Evolutionary conservation across 2,329 filamentous ascomycete species (phyloP).

Genomic region (Neofusicoccum sp.): DNA sequence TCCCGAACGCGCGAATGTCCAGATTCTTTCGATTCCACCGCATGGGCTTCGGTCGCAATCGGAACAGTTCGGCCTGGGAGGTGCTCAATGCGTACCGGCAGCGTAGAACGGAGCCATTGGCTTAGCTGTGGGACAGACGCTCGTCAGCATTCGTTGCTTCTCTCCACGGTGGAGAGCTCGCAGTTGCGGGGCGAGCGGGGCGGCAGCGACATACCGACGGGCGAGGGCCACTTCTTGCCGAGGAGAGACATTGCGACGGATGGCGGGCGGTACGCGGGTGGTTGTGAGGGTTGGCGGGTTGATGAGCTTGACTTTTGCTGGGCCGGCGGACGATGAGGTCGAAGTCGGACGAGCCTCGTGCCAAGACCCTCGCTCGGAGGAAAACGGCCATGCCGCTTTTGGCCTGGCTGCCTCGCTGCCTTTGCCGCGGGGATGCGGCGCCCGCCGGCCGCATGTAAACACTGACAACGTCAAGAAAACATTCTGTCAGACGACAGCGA

Average conservation of each 20-base stretch:
- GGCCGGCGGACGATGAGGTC: slow-evolving; percentile 32
- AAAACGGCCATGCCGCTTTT: slow-evolving; percentile 16
- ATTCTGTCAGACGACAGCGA: not conserved
- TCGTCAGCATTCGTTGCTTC: slow-evolving; percentile 32
- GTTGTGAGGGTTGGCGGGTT: slow-evolving; percentile 20
- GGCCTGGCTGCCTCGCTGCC: not conserved
- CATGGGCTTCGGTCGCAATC: not conserved
- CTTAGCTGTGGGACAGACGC: slow-evolving; percentile 63
- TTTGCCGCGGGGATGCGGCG: slow-evolving; percentile 6
- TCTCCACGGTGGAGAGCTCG: not conserved
- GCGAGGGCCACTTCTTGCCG: slow-evolving; percentile 55
- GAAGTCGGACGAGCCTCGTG: slow-evolving; percentile 27
- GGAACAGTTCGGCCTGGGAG: not conserved
- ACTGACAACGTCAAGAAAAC: not conserved
- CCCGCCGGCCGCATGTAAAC: slow-evolving; percentile 15
- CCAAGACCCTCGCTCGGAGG: slow-evolving; percentile 14
- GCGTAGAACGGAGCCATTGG: slow-evolving; percentile 92
- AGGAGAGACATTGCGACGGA: slow-evolving; percentile 47
- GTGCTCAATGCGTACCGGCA: slow-evolving; percentile 69
- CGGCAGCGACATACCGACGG: slow-evolving; percentile 47
- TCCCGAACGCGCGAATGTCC: not conserved
- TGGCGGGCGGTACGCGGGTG: slow-evolving; percentile 17
- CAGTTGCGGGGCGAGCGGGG: slow-evolving; percentile 2
- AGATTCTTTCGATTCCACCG: not conserved
- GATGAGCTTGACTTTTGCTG: slow-evolving; percentile 22